Conservation (phyloP, 208 protist species). For the Novymonas esmeraldas region DNA sequence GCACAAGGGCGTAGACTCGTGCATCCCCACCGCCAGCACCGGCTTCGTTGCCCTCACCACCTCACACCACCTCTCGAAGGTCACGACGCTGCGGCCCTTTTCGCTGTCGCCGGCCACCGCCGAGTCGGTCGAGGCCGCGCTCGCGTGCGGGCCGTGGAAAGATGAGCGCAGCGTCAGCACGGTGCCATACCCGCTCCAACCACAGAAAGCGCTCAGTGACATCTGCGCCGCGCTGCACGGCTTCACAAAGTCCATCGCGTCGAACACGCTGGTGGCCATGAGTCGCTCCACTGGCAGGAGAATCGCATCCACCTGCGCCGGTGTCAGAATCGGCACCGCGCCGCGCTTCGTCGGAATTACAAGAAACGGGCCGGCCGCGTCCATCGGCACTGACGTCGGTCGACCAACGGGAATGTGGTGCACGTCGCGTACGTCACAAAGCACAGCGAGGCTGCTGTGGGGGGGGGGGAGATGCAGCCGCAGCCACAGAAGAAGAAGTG, state of each 20-base stretch:
- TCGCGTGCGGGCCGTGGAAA: slow-evolving; percentile 67
- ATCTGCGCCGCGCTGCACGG: slow-evolving; percentile 44
- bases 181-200: slow-evolving; percentile 52
- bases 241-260: slow-evolving; percentile 58
- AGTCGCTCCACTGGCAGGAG: slow-evolving; percentile 60
- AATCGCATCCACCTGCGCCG: slow-evolving; percentile 61
- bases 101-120: slow-evolving; percentile 64
- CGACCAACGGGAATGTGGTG: too few species aligned
- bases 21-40: slow-evolving; percentile 45
- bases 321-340: slow-evolving; percentile 67
- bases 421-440: too few species aligned
- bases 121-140: slow-evolving; percentile 49
- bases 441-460: too few species aligned
- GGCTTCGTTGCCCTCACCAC: slow-evolving; percentile 58
- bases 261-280: slow-evolving; percentile 68
- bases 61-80: slow-evolving; percentile 53
- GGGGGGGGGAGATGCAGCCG: too few species aligned
- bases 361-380: slow-evolving; percentile 39
- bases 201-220: slow-evolving; percentile 60
- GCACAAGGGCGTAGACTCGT: slow-evolving; percentile 57
- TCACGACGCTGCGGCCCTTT: slow-evolving; percentile 59
- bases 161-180: slow-evolving; percentile 67
- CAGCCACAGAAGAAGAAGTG: too few species aligned
- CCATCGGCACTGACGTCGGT: slow-evolving; percentile 20
- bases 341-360: slow-evolving; percentile 66